Evolutionary conservation across 2,329 filamentous ascomycete species (phyloP), one percentile per base, ranked within the genome.

Genomic region (Chrysoporthe cubensis): DNA sequence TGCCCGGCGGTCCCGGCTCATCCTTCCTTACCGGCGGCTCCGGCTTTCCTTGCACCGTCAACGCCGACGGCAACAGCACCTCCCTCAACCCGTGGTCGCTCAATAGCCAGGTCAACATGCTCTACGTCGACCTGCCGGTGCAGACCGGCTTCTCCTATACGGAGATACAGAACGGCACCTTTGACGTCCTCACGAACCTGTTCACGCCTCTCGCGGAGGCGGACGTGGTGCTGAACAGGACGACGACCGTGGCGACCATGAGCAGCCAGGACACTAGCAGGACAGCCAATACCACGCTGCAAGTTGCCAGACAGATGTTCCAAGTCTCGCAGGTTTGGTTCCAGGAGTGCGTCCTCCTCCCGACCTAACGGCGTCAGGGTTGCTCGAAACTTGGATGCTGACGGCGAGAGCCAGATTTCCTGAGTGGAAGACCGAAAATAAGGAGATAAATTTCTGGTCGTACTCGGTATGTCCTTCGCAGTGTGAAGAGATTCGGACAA

Each of bases 41-140:
- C 84, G 74, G 78, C 56, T 82, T 82, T 16, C 86, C 86, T 9
- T 89, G 86, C 72, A 76, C 77, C 34, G 77, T 89, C 50, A 83
- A 85, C 43, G 76, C 78, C 57, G 82, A 85, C 46, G 83, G 81
- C 63, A 84, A 85, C 74, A 77, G 76, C n/a, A 83, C 83, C 0
- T 76, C 76, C 18, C 71, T 80, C 5, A 90, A 90, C 71, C 85
- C 86, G 0, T 88, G 85, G 78, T 87, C 87, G 0, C 90, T 87
- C 85, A 88, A 87, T 69, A 86, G 87, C 71, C 82, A 85, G 34
- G 85, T 84, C 70, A 91, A 91, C 71, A 86, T 91, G 83, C 84
- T 92, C 18, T 92, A 90, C 76, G 86, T 92, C 71, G 90, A 92
- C 72, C 86, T 92, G 75, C 90, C 80, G 4, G 75, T 79, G 71